Percentiles rank a stretch among this genome's conserved stretches.
These are phyloP conservation scores for Rubus parviflorus DNA, from an alignment of 306 rosid species.

Conservation along the genomic window DNA sequence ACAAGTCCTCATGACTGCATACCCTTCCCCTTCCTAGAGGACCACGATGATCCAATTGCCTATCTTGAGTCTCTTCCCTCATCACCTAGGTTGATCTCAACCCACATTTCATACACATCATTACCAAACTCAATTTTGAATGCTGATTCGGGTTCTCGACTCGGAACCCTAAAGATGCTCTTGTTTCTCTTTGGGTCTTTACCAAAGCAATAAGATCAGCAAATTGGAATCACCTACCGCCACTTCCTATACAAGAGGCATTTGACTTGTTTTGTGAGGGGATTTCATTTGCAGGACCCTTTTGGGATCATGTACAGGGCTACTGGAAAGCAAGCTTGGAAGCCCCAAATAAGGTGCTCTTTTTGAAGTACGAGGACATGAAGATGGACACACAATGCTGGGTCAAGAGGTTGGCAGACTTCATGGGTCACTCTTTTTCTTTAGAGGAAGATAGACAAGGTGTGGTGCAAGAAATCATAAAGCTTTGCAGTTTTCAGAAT, in stretches of 20 bases:
- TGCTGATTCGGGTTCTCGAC: neutral
- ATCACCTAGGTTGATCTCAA: conserved; percentile 25
- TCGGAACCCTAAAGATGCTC: conserved; percentile 50
- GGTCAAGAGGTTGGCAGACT: conserved; percentile 38
- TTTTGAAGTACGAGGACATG: conserved; percentile 53
- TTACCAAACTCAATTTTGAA: conserved; percentile 17
- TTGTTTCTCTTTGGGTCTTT: conserved; percentile 40
- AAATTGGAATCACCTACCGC: neutral
- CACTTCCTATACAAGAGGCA: conserved; percentile 32
- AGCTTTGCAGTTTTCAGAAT: conserved; percentile 45
- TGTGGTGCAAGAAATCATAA: conserved; percentile 29
- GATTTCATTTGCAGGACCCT: conserved; percentile 35
- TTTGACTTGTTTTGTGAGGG: conserved; percentile 52
- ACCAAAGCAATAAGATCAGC: neutral
- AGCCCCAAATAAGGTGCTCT: conserved; percentile 39
- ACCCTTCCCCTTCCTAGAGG: conserved; percentile 22
- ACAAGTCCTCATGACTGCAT: conserved; percentile 26
- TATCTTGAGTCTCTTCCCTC: neutral
- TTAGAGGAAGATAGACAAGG: conserved; percentile 41
- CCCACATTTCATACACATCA: conserved; percentile 24
- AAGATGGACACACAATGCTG: conserved; percentile 25
- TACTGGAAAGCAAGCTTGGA: conserved; percentile 46
- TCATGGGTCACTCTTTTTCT: conserved; percentile 45
- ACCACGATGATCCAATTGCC: neutral
- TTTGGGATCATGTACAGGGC: conserved; percentile 45